Evolutionary conservation across 768 basidiomycete species (phyloP), one percentile per base, ranked within the genome.

Genomic region (Podaxis sp.): DNA sequence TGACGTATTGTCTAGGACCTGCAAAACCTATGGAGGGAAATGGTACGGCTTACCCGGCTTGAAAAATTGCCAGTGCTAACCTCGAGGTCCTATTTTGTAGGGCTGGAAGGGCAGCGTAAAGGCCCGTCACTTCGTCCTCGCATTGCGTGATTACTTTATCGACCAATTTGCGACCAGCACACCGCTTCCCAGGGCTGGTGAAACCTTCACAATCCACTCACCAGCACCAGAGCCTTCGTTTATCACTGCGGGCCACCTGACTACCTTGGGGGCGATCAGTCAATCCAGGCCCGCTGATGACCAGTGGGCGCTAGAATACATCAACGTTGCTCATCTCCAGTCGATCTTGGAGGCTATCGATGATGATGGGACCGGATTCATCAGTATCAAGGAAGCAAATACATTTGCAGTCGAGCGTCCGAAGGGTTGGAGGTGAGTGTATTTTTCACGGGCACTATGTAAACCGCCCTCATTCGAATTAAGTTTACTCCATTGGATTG

Each of bases 21-120:
- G 16, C 57, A 63, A 48, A 59, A 55, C 36, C 47, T 63, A 6
- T 63, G 62, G 62, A 54, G 52, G 50, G 62, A 63, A 42, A 63
- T 63, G 62, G 62, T 63, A 28, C 3, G 53, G 13, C 1, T 4
- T 6, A n/a, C 4, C 2, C 13, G 11, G 10, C n/a, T 5, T 27
- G 2, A 23, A 18, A 23, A 9, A 23, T 0, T 7, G n/a, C 6
- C 57, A 5, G 16, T 14, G 36, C 13, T 38, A 4, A 38, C 47
- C n/a, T 36, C 5, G 27, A n/a, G 13, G 9, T n/a, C 9, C 0
- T 38, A 2, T 23, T 23, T 23, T 13, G 2, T 14, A 82, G 81
- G 74, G 73, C 5, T 83, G 82, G 82, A 77, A 76, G 65, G 76
- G 79, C 10, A 82, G 74, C 62, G 82, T 83, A 36, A 82, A 83